phyloP scores from a whole-genome alignment of 305 asterid genomes.

The Fraxinus xanthoxyloides region DNA sequence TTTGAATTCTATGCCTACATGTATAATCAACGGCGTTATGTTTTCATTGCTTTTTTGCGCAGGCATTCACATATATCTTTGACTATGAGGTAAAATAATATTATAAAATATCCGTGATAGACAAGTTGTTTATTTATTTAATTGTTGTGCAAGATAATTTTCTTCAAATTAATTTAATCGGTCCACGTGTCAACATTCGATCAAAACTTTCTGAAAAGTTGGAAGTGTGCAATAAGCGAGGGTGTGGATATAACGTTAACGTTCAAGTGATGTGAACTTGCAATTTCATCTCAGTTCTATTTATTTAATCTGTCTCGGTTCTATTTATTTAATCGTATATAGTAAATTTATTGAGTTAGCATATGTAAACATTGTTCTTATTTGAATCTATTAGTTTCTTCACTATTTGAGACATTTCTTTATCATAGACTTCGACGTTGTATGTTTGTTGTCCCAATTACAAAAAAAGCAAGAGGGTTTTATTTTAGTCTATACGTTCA shows the following conservation, averaged over 20 bases:
- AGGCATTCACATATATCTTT: neutral
- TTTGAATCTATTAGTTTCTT: neutral
- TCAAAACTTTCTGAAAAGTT: neutral
- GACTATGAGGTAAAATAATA: neutral
- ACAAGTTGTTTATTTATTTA: neutral
- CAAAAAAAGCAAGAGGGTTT: too few relatives aligned
- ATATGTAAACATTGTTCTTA: too few relatives aligned
- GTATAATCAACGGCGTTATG: neutral
- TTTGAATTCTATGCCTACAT: neutral
- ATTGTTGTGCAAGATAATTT: neutral
- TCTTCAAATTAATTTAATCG: neutral
- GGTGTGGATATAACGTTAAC: neutral
- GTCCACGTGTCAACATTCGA: neutral
- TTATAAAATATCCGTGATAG: neutral
- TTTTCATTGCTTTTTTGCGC: neutral
- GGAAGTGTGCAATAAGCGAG: neutral
- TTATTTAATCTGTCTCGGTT: too few relatives aligned
- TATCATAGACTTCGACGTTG: too few relatives aligned
- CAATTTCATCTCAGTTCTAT: too few relatives aligned
- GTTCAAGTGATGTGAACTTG: too few relatives aligned
- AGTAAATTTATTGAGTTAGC: too few relatives aligned
- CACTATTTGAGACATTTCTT: neutral
- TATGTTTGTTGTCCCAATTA: too few relatives aligned
- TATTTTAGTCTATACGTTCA: too few relatives aligned
- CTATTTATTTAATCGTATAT: too few relatives aligned